These are phyloP conservation scores for Fusarium dlaminii DNA, from an alignment of 2,329 filamentous ascomycete genomes.

Conservation along the genomic window DNA sequence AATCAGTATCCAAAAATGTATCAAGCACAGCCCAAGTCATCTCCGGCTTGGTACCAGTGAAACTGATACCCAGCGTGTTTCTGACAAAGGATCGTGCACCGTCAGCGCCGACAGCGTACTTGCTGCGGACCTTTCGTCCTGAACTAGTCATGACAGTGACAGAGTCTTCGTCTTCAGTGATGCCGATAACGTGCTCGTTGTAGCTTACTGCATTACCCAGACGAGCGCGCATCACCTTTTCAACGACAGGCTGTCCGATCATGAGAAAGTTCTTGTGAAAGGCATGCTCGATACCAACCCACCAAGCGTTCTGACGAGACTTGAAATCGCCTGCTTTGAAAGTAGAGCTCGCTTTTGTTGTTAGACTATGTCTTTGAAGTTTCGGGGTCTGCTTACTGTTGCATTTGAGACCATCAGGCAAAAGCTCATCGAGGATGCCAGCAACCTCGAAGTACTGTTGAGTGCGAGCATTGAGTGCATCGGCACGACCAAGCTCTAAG, in stretches of 20 bases:
- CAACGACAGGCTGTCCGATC: constrained; percentile 59
- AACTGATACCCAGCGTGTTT: constrained; percentile 49
- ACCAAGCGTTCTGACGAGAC: constrained; percentile 59
- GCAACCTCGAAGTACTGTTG: constrained; percentile 59
- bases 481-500: constrained; percentile 55
- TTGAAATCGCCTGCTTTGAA: constrained; percentile 58
- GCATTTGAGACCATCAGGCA: constrained; percentile 56
- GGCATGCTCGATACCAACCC: constrained; percentile 56
- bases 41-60: constrained; percentile 58
- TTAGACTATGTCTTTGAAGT: fast-evolving
- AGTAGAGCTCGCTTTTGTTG: constrained; percentile 54
- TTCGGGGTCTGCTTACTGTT: constrained; percentile 51
- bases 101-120: constrained; percentile 62
- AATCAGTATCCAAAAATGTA: constrained; percentile 60
- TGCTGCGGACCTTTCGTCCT: constrained; percentile 47
- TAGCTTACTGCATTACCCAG: constrained; percentile 50
- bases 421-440: constrained; percentile 53
- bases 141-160: constrained; percentile 48
- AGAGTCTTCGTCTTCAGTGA: constrained; percentile 68
- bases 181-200: constrained; percentile 48
- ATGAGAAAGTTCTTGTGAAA: constrained; percentile 60
- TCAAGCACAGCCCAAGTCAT: constrained; percentile 62
- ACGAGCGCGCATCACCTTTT: constrained; percentile 49
- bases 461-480: constrained; percentile 59
- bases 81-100: constrained; percentile 61